Evolutionary conservation across 2,329 filamentous ascomycete species (phyloP).

Genomic region (Cordyceps javanica): DNA sequence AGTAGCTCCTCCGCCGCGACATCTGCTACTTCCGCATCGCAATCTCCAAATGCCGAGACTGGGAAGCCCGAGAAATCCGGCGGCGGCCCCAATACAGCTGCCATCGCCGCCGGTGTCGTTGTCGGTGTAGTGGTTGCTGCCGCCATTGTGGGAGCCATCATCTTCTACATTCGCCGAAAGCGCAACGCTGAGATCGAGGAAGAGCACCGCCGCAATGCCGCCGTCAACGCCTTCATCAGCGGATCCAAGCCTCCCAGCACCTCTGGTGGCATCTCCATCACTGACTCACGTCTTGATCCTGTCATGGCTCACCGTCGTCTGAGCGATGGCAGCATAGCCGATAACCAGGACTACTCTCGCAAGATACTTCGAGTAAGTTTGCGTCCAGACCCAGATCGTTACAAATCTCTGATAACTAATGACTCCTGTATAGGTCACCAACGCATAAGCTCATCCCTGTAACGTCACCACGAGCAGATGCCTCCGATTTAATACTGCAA

Average conservation of each 20-base stretch:
- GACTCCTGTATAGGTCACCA: constrained; percentile 42
- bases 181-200: constrained; percentile 74
- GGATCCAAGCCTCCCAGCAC: constrained; percentile 56
- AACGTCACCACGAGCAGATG: constrained; percentile 18
- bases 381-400: background rate
- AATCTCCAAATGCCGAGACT: constrained; percentile 17
- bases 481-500: constrained; percentile 14
- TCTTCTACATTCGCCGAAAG: constrained; percentile 70
- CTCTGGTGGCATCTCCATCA: constrained; percentile 62
- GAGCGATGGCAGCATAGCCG: constrained; percentile 93
- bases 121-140: constrained; percentile 69
- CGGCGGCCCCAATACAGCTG: constrained; percentile 61
- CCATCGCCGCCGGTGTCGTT: constrained; percentile 82
- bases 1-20: constrained; percentile 19
- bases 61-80: background rate
- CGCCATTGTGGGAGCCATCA: constrained; percentile 59
- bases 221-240: constrained; percentile 70
- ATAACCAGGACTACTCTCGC: constrained; percentile 94
- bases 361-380: constrained; percentile 84
- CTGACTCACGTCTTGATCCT: constrained; percentile 80
- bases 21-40: constrained; percentile 19
- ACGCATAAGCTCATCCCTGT: constrained; percentile 40
- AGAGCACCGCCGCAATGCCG: constrained; percentile 75
- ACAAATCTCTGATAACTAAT: constrained; percentile 15
- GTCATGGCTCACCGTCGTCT: constrained; percentile 76